Percentiles rank a stretch among this genome's conserved stretches.
Conservation (phyloP, 768 basidiomycete species). For the Pleurotus citrinopileatus region DNA sequence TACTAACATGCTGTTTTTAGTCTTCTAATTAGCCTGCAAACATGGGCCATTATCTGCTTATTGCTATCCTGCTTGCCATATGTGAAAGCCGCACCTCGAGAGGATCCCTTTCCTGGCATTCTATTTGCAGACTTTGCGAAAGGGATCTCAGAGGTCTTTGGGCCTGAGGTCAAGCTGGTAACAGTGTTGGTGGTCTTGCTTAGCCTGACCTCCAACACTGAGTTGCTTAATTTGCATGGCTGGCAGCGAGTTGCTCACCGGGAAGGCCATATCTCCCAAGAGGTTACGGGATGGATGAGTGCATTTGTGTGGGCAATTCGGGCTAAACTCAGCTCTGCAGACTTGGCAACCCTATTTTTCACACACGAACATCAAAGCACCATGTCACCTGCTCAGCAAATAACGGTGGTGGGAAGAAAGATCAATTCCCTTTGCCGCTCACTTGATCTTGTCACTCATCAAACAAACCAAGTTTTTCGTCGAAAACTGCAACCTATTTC, state of each 20-base stretch:
- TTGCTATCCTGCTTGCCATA: neutral
- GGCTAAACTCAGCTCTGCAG: neutral
- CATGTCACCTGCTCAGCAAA: neutral
- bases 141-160: neutral
- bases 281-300: neutral
- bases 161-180: neutral
- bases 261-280: neutral
- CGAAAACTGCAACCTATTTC: constrained; percentile 1
- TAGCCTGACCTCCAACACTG: neutral
- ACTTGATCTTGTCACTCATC: neutral
- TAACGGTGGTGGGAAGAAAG: neutral
- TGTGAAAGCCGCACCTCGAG: neutral
- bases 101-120: constrained; percentile 7
- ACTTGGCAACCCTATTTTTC: neutral
- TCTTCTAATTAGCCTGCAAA: too few species aligned
- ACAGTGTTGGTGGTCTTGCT: constrained; percentile 4
- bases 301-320: neutral
- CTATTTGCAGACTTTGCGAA: neutral
- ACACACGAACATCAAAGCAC: neutral
- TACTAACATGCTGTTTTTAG: too few species aligned
- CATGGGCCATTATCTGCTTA: too few species aligned
- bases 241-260: neutral
- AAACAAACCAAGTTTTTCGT: neutral
- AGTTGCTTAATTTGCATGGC: constrained; percentile 6
- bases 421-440: neutral